Conservation (phyloP, 805 yeast genomes). For the Candida oleophila region DNA sequence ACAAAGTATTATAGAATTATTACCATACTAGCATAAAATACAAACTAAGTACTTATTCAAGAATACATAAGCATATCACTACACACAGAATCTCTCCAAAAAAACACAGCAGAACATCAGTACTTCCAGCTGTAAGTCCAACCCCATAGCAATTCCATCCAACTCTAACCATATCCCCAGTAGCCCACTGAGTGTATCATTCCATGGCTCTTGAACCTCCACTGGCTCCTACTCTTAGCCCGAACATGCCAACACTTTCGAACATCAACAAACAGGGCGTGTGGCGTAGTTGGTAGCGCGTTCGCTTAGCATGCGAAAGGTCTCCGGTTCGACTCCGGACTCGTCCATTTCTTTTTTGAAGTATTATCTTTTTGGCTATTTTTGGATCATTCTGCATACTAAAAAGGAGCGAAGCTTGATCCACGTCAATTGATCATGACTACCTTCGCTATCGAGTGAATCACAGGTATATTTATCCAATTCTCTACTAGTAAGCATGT, state of each 20-base stretch:
- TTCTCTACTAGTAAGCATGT: not conserved
- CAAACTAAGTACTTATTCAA: no score
- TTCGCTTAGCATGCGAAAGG: constrained; percentile 50
- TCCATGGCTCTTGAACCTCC: not conserved
- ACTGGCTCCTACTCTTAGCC: not conserved
- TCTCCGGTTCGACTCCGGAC: constrained; percentile 33
- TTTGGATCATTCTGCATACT: not conserved
- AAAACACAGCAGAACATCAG: no score
- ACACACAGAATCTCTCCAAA: no score
- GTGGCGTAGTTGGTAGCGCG: constrained; percentile 53
- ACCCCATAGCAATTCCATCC: no score
- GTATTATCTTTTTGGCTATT: not conserved
- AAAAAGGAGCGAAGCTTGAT: not conserved
- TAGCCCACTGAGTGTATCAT: no score
- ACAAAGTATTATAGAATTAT: no score
- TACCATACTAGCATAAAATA: no score
- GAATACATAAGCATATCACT: no score
- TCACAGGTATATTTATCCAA: no score
- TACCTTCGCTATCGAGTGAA: no score
- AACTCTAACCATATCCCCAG: no score
- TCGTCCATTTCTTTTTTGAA: constrained; percentile 5
- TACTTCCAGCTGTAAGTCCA: no score
- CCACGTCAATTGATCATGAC: not conserved
- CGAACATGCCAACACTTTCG: not conserved
- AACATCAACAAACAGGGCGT: constrained; percentile 26